phyloP scores from a whole-genome alignment of 2,329 filamentous ascomycete species.

The Niveomyces coronatus region DNA sequence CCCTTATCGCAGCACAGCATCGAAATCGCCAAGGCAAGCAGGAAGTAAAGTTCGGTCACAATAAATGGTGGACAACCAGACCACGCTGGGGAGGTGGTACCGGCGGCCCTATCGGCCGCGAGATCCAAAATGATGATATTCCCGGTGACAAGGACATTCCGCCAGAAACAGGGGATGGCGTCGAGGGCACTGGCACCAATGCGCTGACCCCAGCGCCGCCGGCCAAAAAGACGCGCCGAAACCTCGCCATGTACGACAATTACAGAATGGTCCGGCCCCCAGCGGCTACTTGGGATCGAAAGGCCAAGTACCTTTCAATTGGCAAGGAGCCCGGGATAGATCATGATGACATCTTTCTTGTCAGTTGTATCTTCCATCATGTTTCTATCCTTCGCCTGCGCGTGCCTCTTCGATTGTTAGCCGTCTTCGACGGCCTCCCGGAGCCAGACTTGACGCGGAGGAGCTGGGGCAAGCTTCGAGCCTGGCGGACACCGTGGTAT shows the following conservation, averaged over 20 bases:
- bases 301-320: slow-evolving; percentile 47
- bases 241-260: slow-evolving; percentile 49
- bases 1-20: slow-evolving; percentile 53
- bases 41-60: slow-evolving; percentile 47
- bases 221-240: slow-evolving; percentile 43
- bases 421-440: slow-evolving; percentile 38
- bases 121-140: slow-evolving; percentile 39
- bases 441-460: slow-evolving; percentile 23
- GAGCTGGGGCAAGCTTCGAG: slow-evolving; percentile 42
- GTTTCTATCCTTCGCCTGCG: slow-evolving; percentile 46
- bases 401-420: slow-evolving; percentile 43
- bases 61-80: slow-evolving; percentile 50
- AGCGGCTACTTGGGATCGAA: slow-evolving; percentile 48
- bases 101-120: slow-evolving; percentile 52
- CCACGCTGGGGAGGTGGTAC: slow-evolving; percentile 53
- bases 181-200: slow-evolving; percentile 18
- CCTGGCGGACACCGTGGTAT: slow-evolving; percentile 51
- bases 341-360: slow-evolving; percentile 51
- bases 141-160: slow-evolving; percentile 36
- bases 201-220: slow-evolving; percentile 18
- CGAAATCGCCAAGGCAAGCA: slow-evolving; percentile 46
- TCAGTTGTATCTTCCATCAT: slow-evolving; percentile 51
- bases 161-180: slow-evolving; percentile 15
- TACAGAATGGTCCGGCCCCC: slow-evolving; percentile 54
- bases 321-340: slow-evolving; percentile 36